Conservation (phyloP, 1,284 basidiomycete genomes). For the Microbotryum silenes-acaulis region DNA sequence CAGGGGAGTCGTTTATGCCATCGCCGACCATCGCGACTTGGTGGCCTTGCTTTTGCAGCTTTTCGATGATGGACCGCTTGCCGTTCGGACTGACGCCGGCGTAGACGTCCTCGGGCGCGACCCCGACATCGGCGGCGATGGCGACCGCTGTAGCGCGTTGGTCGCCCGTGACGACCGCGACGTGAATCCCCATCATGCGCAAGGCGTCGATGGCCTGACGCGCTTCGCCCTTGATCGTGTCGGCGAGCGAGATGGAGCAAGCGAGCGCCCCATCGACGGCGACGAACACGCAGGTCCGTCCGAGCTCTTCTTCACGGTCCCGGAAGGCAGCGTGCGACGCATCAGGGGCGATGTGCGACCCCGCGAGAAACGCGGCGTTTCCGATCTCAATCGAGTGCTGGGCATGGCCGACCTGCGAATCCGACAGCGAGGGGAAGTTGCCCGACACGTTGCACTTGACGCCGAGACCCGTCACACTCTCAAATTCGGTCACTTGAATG, state of each 20-base stretch:
- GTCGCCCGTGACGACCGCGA: constrained; percentile 87
- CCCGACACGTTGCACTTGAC: constrained; percentile 49
- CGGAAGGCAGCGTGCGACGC: constrained; percentile 57
- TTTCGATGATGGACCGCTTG: constrained; percentile 71
- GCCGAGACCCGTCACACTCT: constrained; percentile 81
- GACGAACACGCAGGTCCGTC: constrained; percentile 78
- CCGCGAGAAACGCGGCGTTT: constrained; percentile 60
- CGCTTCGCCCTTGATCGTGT: constrained; percentile 74
- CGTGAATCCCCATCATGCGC: constrained; percentile 76
- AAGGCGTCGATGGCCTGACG: constrained; percentile 69
- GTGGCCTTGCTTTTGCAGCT: constrained; percentile 60
- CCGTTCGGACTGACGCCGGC: constrained; percentile 86
- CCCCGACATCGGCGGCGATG: constrained; percentile 78
- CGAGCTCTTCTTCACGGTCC: constrained; percentile 55
- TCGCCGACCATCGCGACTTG: constrained; percentile 96
- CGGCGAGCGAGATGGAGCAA: constrained; percentile 60
- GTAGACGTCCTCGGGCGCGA: constrained; percentile 68
- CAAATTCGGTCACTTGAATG: constrained; percentile 54
- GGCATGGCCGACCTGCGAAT: constrained; percentile 8
- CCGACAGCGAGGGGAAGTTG: constrained; percentile 44
- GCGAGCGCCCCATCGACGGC: constrained; percentile 48
- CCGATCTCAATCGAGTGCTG: constrained; percentile 56
- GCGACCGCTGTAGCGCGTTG: constrained; percentile 71
- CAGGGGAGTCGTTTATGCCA: constrained; percentile 97
- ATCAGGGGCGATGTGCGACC: constrained; percentile 48